Evolutionary conservation across 75 land plant genomes (phyloP).

Genomic region (Pinus tabuliformis): DNA sequence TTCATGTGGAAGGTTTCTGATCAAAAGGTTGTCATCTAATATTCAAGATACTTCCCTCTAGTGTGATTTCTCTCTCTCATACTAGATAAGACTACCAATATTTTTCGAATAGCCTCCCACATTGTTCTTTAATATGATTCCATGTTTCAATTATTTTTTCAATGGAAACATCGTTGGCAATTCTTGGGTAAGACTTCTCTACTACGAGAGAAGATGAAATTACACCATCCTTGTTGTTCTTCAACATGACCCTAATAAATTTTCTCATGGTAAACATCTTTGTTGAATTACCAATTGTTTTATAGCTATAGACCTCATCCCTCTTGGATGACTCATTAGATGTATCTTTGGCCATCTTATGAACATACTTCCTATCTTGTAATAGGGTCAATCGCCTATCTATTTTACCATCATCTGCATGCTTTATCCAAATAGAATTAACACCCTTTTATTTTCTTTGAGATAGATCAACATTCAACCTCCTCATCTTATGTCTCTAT

Average conservation of each 20-base stretch:
- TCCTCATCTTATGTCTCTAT: conserved; percentile 2
- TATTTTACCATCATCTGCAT: not conserved
- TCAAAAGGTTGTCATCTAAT: not conserved
- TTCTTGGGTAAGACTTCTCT: not conserved
- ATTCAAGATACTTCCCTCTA: not conserved
- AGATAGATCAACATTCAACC: not conserved
- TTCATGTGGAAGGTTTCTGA: not conserved
- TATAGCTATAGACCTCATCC: not conserved
- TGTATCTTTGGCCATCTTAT: not conserved
- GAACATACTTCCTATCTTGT: not conserved
- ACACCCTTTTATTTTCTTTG: not conserved
- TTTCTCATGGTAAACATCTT: not conserved
- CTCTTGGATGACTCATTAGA: not conserved
- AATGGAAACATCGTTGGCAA: not conserved
- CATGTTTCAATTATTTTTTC: not conserved
- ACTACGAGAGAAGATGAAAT: not conserved
- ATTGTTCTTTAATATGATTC: not conserved
- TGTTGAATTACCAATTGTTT: not conserved
- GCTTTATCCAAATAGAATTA: not conserved
- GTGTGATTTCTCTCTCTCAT: not conserved
- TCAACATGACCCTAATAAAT: not conserved
- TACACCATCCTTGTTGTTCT: not conserved
- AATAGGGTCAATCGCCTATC: not conserved
- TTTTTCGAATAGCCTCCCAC: not conserved
- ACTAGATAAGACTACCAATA: not conserved